These are phyloP conservation scores for Saksenaea oblongispora DNA, from an alignment of 371 early-diverging fungal species.

Conservation along the genomic window DNA sequence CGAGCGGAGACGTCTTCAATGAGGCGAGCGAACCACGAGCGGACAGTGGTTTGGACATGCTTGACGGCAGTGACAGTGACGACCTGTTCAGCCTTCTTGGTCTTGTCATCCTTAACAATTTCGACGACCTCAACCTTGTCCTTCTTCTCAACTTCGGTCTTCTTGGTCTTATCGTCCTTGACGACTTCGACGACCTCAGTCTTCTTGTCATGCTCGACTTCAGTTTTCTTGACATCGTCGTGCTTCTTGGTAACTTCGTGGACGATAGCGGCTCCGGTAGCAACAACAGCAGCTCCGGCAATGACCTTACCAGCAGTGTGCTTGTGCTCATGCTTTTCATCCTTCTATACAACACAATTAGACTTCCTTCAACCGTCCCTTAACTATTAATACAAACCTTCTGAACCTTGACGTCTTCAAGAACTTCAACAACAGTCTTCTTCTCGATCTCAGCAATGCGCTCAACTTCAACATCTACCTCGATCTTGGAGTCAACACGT, in stretches of 20 bases:
- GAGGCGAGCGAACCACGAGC: constrained; percentile 32
- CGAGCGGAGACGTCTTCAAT: constrained; percentile 31
- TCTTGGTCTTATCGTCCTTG: background rate
- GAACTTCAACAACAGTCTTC: too few relatives aligned
- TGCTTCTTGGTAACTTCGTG: background rate
- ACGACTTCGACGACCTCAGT: background rate
- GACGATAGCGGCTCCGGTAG: background rate
- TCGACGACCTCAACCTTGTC: background rate
- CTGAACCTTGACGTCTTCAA: too few relatives aligned
- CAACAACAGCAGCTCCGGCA: background rate
- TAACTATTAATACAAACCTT: too few relatives aligned
- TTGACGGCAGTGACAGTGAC: too few relatives aligned
- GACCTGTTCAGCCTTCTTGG: background rate
- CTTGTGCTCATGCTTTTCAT: constrained; percentile 6
- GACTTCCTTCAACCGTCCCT: constrained; percentile 10
- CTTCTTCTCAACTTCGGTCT: background rate
- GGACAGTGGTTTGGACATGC: constrained; percentile 27
- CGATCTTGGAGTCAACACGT: too few relatives aligned
- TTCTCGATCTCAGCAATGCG: too few relatives aligned
- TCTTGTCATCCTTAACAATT: background rate
- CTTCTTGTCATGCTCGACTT: background rate
- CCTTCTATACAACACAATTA: constrained; percentile 9
- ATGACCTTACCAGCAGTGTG: background rate
- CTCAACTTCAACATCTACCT: too few relatives aligned
- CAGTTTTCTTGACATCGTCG: background rate